These are phyloP conservation scores for Hymenoscyphus infarciens DNA, from an alignment of 2,329 filamentous ascomycete genomes.

Conservation along the genomic window DNA sequence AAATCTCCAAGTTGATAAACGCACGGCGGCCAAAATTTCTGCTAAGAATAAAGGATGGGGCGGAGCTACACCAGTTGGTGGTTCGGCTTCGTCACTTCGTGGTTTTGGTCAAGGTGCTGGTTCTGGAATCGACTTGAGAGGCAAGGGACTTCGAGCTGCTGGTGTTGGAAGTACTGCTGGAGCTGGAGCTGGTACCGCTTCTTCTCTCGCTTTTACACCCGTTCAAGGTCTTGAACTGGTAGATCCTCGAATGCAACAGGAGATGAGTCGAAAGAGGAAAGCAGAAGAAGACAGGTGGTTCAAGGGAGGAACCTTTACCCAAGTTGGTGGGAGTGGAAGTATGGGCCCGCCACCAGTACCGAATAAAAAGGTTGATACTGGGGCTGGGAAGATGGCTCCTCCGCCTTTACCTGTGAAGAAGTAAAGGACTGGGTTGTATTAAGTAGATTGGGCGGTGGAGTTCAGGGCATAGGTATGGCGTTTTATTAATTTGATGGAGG, in stretches of 20 bases:
- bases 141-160: constrained; percentile 69
- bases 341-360: constrained; percentile 73
- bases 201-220: constrained; percentile 87
- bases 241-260: constrained; percentile 84
- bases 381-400: constrained; percentile 48
- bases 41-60: constrained; percentile 98
- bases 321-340: constrained; percentile 62
- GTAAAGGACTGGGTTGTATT: constrained; percentile 10
- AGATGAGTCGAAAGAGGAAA: constrained; percentile 85
- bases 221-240: constrained; percentile 94
- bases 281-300: constrained; percentile 96
- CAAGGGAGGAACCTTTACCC: constrained; percentile 94
- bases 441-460: not conserved
- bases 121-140: constrained; percentile 65
- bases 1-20: constrained; percentile 83
- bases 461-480: constrained; percentile 8
- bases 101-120: constrained; percentile 66
- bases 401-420: constrained; percentile 31
- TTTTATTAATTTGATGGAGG: not conserved
- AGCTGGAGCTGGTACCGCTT: constrained; percentile 68
- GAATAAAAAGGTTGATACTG: constrained; percentile 69
- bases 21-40: constrained; percentile 87
- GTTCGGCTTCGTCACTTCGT: constrained; percentile 76
- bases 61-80: constrained; percentile 58
- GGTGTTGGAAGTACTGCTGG: constrained; percentile 70